phyloP scores from a whole-genome alignment of 2,329 filamentous ascomycete genomes.

The Calonectria crousiana region DNA sequence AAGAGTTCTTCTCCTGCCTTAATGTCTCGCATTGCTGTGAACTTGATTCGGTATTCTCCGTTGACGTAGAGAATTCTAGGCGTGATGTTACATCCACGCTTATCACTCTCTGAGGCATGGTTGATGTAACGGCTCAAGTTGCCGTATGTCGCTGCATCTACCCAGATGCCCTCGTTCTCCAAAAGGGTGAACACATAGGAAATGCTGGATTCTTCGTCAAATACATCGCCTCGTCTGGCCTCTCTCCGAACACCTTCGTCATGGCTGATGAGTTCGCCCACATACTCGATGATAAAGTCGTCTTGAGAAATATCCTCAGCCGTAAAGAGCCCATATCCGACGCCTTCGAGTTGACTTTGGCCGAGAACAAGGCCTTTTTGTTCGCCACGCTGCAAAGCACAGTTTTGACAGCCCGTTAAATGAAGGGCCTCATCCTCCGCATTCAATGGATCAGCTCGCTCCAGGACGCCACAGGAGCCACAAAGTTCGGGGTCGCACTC shows the following conservation, averaged over 20 bases:
- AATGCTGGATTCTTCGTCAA: conserved; percentile 70
- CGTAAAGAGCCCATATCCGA: conserved; percentile 82
- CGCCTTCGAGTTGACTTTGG: conserved; percentile 74
- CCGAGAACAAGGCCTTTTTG: conserved; percentile 77
- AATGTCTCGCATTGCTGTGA: conserved; percentile 76
- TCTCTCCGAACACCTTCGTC: conserved; percentile 78
- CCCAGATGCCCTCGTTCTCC: conserved; percentile 72
- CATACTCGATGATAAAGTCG: conserved; percentile 86
- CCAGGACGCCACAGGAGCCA: conserved; percentile 74
- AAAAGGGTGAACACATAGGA: conserved; percentile 75
- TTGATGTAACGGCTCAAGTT: conserved; percentile 90
- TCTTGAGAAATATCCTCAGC: conserved; percentile 75
- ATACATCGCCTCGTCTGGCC: conserved; percentile 69
- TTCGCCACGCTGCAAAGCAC: conserved; percentile 75
- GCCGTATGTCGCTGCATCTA: conserved; percentile 82
- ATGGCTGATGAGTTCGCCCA: conserved; percentile 79
- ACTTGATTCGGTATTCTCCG: conserved; percentile 80
- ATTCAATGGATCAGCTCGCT: conserved; percentile 78
- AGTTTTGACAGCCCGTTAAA: conserved; percentile 76
- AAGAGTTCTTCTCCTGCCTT: conserved; percentile 81
- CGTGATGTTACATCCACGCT: conserved; percentile 69
- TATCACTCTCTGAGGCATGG: conserved; percentile 70
- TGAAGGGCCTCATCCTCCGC: conserved; percentile 69
- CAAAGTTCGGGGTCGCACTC: conserved; percentile 87
- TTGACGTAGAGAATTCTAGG: conserved; percentile 79